Conservation (phyloP, 1,284 basidiomycete genomes). For the Xerocomus minutiporus region DNA sequence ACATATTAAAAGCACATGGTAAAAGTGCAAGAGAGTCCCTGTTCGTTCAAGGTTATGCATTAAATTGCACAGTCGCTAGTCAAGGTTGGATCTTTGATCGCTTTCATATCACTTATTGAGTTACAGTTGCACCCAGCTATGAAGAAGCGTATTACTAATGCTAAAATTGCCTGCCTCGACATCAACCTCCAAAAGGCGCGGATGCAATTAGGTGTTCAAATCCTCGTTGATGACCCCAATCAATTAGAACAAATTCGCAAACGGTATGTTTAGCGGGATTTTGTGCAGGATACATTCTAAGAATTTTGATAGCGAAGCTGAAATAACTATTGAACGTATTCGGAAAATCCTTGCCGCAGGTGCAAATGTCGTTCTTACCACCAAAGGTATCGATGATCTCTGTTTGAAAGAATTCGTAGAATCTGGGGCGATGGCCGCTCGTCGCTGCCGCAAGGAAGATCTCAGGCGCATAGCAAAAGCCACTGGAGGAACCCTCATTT, state of each 20-base stretch:
- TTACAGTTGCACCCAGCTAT: conserved; percentile 61
- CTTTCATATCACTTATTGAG: background rate
- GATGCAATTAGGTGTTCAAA: conserved; percentile 98
- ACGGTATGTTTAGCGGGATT: conserved; percentile 48
- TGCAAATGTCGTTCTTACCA: conserved; percentile 96
- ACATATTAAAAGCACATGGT: conserved; percentile 98
- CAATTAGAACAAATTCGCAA: conserved; percentile 96
- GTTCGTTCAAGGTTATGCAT: conserved; percentile 94
- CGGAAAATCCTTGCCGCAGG: conserved; percentile 95
- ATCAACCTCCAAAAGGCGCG: conserved; percentile 97
- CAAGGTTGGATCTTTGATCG: conserved; percentile 62
- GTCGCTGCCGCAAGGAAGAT: conserved; percentile 97
- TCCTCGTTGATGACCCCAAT: conserved; percentile 95
- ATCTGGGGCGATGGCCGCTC: conserved; percentile 97
- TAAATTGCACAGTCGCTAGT: conserved; percentile 98
- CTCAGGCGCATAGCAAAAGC: conserved; percentile 95
- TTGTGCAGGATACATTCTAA: conserved; percentile 5
- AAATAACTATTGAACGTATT: conserved; percentile 95
- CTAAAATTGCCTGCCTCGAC: conserved; percentile 98
- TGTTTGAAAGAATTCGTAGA: conserved; percentile 99
- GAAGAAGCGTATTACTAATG: conserved; percentile 91
- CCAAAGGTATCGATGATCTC: conserved; percentile 98
- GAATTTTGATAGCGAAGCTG: conserved; percentile 67
- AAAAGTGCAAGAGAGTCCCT: conserved; percentile 93
- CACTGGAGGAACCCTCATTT: conserved; percentile 91